Percentiles rank a stretch among this genome's conserved stretches.
Conservation (phyloP, 179 eudicot species). For the Corrigiola litoralis region DNA sequence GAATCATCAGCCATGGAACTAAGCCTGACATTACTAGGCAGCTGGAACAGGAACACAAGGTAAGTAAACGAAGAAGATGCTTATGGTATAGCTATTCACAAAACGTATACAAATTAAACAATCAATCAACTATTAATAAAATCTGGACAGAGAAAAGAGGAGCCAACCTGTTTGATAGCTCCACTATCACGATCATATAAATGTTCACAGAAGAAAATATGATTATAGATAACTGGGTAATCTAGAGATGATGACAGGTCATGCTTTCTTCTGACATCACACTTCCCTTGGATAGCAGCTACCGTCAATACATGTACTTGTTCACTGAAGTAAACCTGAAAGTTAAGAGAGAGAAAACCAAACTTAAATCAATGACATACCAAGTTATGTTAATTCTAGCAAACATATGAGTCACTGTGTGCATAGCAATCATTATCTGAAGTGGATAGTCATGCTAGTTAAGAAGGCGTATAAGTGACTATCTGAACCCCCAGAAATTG, state of each 20-base stretch:
- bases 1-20: constrained; percentile 40
- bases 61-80: constrained; percentile 1
- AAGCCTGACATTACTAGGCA: constrained; percentile 56
- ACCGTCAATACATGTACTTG: constrained; percentile 41
- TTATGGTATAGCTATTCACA: not conserved
- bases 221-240: constrained; percentile 48
- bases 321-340: constrained; percentile 89
- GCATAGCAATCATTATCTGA: not conserved
- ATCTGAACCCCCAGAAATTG: too few relatives aligned
- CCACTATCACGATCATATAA: constrained; percentile 73
- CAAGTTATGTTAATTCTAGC: not conserved
- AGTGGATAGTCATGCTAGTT: not conserved
- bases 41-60: constrained; percentile 32
- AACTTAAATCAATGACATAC: not conserved
- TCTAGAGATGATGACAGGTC: constrained; percentile 46
- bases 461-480: not conserved
- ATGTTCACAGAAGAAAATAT: constrained; percentile 81
- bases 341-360: constrained; percentile 1
- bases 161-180: constrained; percentile 73
- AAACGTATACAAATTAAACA: too few relatives aligned
- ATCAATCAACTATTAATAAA: not conserved
- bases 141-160: not conserved
- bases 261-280: constrained; percentile 69
- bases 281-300: constrained; percentile 65
- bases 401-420: not conserved